These are phyloP conservation scores for Populus davidiana DNA, from an alignment of 345 rosid genomes.

Conservation along the genomic window DNA sequence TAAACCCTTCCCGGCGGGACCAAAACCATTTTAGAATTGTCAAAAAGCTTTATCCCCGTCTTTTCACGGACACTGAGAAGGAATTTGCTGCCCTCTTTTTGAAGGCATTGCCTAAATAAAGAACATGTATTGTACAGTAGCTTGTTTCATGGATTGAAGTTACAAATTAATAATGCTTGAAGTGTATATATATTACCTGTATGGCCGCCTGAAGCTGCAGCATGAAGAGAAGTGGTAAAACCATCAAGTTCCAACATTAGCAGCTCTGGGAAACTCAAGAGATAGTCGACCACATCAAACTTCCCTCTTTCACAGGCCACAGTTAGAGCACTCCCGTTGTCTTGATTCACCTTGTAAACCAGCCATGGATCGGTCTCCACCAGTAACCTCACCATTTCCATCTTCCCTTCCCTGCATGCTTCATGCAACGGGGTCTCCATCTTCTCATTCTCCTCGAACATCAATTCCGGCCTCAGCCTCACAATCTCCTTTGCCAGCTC, in stretches of 20 bases:
- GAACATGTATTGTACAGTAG: too few relatives aligned
- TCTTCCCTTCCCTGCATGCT: conserved; percentile 41
- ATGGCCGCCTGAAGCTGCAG: conserved; percentile 37
- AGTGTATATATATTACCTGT: conserved; percentile 21
- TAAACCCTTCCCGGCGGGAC: too few relatives aligned
- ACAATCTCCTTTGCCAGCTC: conserved; percentile 41
- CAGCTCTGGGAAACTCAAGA: conserved; percentile 22
- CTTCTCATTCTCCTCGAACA: conserved; percentile 26
- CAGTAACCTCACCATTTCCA: conserved; percentile 31
- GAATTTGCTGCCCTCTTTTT: too few relatives aligned
- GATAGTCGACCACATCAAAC: conserved; percentile 23
- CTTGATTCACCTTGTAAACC: conserved; percentile 14
- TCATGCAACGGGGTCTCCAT: conserved; percentile 49
- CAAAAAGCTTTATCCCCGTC: too few relatives aligned
- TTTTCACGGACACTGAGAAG: too few relatives aligned
- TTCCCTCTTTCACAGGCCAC: conserved; percentile 35
- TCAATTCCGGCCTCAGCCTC: conserved; percentile 40
- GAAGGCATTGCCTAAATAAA: too few relatives aligned
- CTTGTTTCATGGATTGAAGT: too few relatives aligned
- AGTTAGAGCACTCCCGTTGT: conserved; percentile 19
- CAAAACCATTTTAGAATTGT: too few relatives aligned
- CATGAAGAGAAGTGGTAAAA: conserved; percentile 35
- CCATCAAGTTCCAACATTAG: conserved; percentile 36
- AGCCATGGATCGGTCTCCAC: conserved; percentile 30
- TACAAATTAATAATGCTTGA: too few relatives aligned